Evolutionary conservation across 1,284 basidiomycete species (phyloP), one percentile per base, ranked within the genome.

Genomic region (Moesziomyces sp.): DNA sequence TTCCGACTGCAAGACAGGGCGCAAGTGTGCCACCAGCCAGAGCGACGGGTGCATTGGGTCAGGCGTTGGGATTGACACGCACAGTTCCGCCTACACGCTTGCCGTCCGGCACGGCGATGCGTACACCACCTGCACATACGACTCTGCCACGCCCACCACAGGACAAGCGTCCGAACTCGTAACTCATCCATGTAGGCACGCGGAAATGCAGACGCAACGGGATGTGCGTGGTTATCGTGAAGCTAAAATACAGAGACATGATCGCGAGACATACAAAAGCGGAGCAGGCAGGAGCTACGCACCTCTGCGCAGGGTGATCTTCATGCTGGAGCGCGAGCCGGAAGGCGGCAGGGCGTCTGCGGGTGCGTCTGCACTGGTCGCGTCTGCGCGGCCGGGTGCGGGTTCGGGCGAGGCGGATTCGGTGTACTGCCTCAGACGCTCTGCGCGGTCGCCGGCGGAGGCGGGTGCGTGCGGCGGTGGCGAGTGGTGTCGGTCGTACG

Each of bases 401-500:
- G 70, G 55, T 63, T 75, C 73, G 21, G 73, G 73, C 19, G 60
- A 64, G 18, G 60, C 45, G 3, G 60, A 64, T 13, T 71, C 64
- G 9, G 73, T 75, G 45, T 75, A 75, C 49, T 75, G 73, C 19
- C 73, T 49, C 24, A 75, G 54, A 13, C 70, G 43, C 28, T 73
- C 70, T 3, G 70, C 58, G n/a, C 64, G 53, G 26, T 73, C 70
- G 14, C 59, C 70, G 1, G 45, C 47, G 13, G 69, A 52, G 10
- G 68, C 47, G 26, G 55, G 53, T 30, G 62, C 50, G n/a, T 46
- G 44, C 10, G 61, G 47, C 23, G 57, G 57, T 26, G 68, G 68
- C 33, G 62, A 65, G 46, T 65, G 62, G 18, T 66, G 58, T 2
- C 62, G 54, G n/a, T 69, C 66, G 26, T 63, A 69, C 28, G 59